Conservation (phyloP, 176 grass and related monocot genomes). For the Eleusine coracana region DNA sequence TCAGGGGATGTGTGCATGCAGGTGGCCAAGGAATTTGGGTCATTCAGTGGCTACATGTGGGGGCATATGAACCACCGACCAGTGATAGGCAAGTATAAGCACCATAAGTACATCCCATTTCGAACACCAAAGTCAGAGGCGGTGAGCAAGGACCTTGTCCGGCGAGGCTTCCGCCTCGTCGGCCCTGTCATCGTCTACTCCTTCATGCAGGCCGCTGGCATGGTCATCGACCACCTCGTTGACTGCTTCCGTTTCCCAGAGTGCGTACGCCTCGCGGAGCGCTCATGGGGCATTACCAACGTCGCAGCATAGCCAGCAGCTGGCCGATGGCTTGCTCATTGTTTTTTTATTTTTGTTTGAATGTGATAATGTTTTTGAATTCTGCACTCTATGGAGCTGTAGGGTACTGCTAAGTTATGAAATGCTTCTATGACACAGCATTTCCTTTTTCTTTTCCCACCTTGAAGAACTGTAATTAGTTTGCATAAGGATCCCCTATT, state of each 20-base stretch:
- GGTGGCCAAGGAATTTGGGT: constrained; percentile 88
- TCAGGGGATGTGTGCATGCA: background rate
- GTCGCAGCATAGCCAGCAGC: constrained; percentile 49
- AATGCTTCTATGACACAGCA: background rate
- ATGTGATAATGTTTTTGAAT: background rate
- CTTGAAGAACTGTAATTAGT: constrained; percentile 2
- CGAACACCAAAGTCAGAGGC: constrained; percentile 88
- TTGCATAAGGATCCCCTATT: background rate
- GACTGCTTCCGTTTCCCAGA: constrained; percentile 76
- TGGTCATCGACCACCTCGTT: constrained; percentile 87
- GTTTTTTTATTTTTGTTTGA: background rate
- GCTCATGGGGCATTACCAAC: constrained; percentile 85
- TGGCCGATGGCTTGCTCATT: background rate
- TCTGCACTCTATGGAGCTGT: background rate
- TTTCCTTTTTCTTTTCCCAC: background rate
- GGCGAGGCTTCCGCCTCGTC: constrained; percentile 81
- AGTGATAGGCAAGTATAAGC: constrained; percentile 68
- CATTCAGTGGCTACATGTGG: constrained; percentile 93
- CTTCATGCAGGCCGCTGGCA: constrained; percentile 91
- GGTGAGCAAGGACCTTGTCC: constrained; percentile 87
- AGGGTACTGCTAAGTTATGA: constrained; percentile 12
- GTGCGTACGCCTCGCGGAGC: constrained; percentile 66
- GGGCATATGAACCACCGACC: constrained; percentile 90
- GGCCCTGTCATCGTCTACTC: constrained; percentile 95
- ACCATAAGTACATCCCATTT: constrained; percentile 73